These are phyloP conservation scores for Pichia phayaonensis DNA, from an alignment of 805 yeast species.

Conservation along the genomic window DNA sequence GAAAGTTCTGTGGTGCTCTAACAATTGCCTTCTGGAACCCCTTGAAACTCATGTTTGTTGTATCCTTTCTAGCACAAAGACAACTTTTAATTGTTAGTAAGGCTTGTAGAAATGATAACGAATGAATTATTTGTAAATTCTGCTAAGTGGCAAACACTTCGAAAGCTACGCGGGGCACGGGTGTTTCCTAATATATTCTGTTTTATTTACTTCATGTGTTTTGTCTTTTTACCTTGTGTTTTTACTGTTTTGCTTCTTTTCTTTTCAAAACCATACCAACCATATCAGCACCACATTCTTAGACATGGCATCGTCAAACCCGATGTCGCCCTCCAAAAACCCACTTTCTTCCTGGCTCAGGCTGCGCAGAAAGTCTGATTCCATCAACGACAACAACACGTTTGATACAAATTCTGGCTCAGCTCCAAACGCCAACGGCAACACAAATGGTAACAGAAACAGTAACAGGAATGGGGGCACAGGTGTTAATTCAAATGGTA, in stretches of 20 bases:
- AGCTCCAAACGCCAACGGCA: not conserved
- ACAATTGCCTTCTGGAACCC: slow-evolving; percentile 75
- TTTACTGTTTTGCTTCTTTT: not conserved
- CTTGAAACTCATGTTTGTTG: slow-evolving; percentile 64
- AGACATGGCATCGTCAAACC: not conserved
- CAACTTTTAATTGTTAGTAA: not conserved
- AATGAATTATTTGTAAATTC: not conserved
- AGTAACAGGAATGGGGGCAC: not conserved
- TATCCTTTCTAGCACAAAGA: too few relatives aligned
- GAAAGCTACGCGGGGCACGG: not conserved
- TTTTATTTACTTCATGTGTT: too few relatives aligned
- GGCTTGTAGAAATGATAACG: not conserved
- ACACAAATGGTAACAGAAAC: not conserved
- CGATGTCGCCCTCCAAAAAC: slow-evolving; percentile 9
- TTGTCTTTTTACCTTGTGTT: not conserved
- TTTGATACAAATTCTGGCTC: not conserved
- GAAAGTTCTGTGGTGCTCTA: slow-evolving; percentile 86
- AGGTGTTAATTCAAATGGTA: not conserved
- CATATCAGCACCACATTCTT: not conserved
- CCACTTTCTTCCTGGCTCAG: slow-evolving; percentile 10
- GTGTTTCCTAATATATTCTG: not conserved
- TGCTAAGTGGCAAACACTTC: not conserved
- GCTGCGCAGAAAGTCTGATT: slow-evolving; percentile 6
- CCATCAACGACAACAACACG: not conserved
- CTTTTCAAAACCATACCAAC: not conserved